Percentiles rank a stretch among this genome's conserved stretches.
phyloP scores from a whole-genome alignment of 1,139 yeast genomes.

The Nakaseomyces delphensis region DNA sequence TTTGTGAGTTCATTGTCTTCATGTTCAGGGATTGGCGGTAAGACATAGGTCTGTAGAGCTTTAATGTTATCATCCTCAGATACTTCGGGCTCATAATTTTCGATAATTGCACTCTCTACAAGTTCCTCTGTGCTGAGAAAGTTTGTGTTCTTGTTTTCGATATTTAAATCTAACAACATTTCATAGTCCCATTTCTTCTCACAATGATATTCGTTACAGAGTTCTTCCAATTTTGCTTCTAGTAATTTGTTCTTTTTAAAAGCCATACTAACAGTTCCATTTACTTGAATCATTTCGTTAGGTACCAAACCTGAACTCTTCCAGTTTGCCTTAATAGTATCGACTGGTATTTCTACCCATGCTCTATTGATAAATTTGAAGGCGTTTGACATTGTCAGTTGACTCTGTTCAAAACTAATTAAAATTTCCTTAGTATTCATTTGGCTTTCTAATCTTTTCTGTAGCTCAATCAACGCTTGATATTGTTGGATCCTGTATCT shows the following conservation, averaged over 20 bases:
- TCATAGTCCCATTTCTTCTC: slow-evolving; percentile 53
- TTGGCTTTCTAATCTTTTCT: slow-evolving; percentile 27
- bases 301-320: slow-evolving; percentile 38
- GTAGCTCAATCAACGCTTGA: slow-evolving; percentile 38
- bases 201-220: slow-evolving; percentile 42
- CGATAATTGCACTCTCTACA: slow-evolving; percentile 50
- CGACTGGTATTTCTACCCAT: slow-evolving; percentile 45
- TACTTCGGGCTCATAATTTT: slow-evolving; percentile 9
- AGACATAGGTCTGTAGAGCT: neutral
- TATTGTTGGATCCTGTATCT: slow-evolving; percentile 54
- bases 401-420: slow-evolving; percentile 34
- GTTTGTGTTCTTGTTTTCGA: slow-evolving; percentile 48
- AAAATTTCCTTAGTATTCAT: slow-evolving; percentile 15
- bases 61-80: slow-evolving; percentile 2
- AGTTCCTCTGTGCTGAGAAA: slow-evolving; percentile 58
- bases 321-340: slow-evolving; percentile 47
- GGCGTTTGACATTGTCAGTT: slow-evolving; percentile 45
- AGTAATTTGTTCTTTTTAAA: slow-evolving; percentile 31
- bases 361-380: slow-evolving; percentile 50
- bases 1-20: neutral
- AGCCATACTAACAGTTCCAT: slow-evolving; percentile 29
- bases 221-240: slow-evolving; percentile 35
- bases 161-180: slow-evolving; percentile 46
- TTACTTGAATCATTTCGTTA: slow-evolving; percentile 22
- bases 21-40: neutral